Evolutionary conservation across 1,284 basidiomycete genomes (phyloP), one percentile per base, ranked within the genome.

Genomic region (Peniophora sp.): DNA sequence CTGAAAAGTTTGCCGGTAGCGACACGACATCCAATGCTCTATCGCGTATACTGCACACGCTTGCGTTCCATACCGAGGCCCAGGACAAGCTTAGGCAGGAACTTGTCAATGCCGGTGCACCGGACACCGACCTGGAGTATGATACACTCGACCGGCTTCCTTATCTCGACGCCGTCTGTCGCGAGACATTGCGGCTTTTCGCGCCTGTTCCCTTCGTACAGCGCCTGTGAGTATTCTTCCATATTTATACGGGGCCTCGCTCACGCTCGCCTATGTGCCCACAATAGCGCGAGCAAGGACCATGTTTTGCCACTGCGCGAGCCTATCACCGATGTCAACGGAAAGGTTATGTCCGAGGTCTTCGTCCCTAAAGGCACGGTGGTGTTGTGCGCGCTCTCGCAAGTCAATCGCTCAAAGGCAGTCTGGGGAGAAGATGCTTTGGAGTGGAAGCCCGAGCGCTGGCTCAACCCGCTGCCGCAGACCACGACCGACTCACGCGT

Each of bases 121-220:
- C 59, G 35, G 52, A 54, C 12, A 48, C 44, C 8, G 62, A 65
- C 23, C 48, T 64, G 17, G 47, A 57, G 0, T 62, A 65, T 48
- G 66, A 69, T 50, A 50, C 52, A 1, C 56, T 69, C 9, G 61
- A 62, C 17, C 49, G 51, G 1, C 53, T 68, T 6, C 64, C 66
- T 0, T 66, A 60, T 46, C 55, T 68, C 6, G 66, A 68, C 41
- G 66, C 63, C 1, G 57, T 68, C 6, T 65, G 65, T 50, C 58
- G 64, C 16, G 67, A 69, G 50, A 67, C 65, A 0, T 55, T 69
- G 12, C 59, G 67, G 6, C 48, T 64, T 3, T 45, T 46, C n/a
- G 41, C 47, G 11, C 51, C 52, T 45, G 50, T 43, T 27, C 44
- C 39, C n/a, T 32, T 48, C 32, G 32, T 48, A 8, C n/a, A 45